These are phyloP conservation scores for Pseudocercospora fuligena DNA, from an alignment of 2,329 filamentous ascomycete species.

Conservation along the genomic window DNA sequence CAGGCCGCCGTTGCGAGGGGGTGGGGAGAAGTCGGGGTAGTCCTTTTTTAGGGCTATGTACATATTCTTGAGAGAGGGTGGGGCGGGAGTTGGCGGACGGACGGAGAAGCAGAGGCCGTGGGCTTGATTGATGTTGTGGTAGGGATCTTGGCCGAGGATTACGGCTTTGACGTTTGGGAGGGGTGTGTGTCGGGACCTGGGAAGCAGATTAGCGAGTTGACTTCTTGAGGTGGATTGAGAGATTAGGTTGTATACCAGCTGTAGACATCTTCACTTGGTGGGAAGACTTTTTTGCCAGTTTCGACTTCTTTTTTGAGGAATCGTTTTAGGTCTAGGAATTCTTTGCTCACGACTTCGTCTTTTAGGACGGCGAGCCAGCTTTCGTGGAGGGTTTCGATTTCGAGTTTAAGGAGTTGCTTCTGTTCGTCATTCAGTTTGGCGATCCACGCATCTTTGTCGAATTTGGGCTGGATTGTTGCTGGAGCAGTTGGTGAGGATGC, in stretches of 20 bases:
- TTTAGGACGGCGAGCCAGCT: conserved; percentile 91
- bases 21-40: conserved; percentile 76
- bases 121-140: conserved; percentile 94
- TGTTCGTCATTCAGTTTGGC: conserved; percentile 78
- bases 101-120: conserved; percentile 97
- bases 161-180: conserved; percentile 88
- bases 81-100: conserved; percentile 82
- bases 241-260: conserved; percentile 69
- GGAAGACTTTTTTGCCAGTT: conserved; percentile 79
- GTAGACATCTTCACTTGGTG: conserved; percentile 87
- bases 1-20: conserved; percentile 77
- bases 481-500: conserved; percentile 39
- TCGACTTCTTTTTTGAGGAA: conserved; percentile 81
- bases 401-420: conserved; percentile 78
- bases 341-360: conserved; percentile 76
- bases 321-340: conserved; percentile 85
- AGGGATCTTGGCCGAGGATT: conserved; percentile 94
- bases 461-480: conserved; percentile 56
- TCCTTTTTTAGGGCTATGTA: conserved; percentile 87
- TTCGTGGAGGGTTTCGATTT: conserved; percentile 89
- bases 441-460: conserved; percentile 92
- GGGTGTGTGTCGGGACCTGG: conserved; percentile 90
- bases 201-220: conserved; percentile 11
- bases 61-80: conserved; percentile 91
- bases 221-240: not conserved